These are phyloP conservation scores for Paramecium sonneborni DNA, from an alignment of 73 alveolate genomes.

Conservation along the genomic window DNA sequence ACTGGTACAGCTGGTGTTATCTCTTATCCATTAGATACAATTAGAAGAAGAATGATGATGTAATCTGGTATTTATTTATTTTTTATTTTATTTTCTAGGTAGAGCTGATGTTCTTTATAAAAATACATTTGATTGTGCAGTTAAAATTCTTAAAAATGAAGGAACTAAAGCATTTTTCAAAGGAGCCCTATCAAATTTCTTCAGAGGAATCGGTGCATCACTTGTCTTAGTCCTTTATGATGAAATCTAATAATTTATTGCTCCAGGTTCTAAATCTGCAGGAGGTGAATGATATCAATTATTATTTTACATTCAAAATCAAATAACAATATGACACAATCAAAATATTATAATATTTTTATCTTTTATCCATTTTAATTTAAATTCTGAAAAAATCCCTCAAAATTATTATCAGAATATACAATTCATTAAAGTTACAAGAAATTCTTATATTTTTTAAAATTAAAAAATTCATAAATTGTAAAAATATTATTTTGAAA, in stretches of 20 bases:
- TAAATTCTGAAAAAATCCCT: too few relatives aligned
- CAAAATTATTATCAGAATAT: too few relatives aligned
- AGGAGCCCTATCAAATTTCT: constrained; percentile 83
- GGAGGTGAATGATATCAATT: background rate
- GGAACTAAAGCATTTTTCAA: constrained; percentile 86
- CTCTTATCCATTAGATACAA: constrained; percentile 91
- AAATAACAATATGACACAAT: too few relatives aligned
- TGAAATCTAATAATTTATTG: constrained; percentile 64
- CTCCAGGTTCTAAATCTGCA: constrained; percentile 28
- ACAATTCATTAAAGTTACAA: too few relatives aligned
- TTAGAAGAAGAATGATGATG: constrained; percentile 95
- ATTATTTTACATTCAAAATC: background rate
- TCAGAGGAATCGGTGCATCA: constrained; percentile 89
- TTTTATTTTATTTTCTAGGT: background rate
- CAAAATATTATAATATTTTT: too few relatives aligned
- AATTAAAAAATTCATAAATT: too few relatives aligned
- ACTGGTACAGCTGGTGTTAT: constrained; percentile 84
- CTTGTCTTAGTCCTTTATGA: constrained; percentile 85
- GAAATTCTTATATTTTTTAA: too few relatives aligned
- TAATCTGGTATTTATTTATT: constrained; percentile 70
- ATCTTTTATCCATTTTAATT: too few relatives aligned
- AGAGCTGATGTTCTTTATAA: constrained; percentile 77
- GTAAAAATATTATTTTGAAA: too few relatives aligned
- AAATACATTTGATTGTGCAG: constrained; percentile 77
- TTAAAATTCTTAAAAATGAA: constrained; percentile 75